These are phyloP conservation scores for Eucommia ulmoides DNA, from an alignment of 257 asterid genomes.

Conservation along the genomic window DNA sequence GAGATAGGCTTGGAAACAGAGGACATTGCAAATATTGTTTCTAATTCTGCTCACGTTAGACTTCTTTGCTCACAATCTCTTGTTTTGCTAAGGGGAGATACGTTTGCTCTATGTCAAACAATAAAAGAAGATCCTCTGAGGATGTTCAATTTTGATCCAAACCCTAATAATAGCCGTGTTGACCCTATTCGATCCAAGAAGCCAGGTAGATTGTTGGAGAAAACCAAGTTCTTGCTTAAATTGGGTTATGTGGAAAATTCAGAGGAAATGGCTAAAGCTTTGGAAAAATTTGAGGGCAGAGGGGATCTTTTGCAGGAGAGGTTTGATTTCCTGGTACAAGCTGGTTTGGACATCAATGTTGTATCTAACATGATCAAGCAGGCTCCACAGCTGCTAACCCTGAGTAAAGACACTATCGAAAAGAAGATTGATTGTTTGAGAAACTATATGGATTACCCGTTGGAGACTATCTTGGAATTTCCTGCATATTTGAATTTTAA, in stretches of 20 bases:
- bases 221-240: slow-evolving; percentile 41
- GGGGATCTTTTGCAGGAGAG: slow-evolving; percentile 63
- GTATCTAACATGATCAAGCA: slow-evolving; percentile 31
- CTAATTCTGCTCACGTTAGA: slow-evolving; percentile 27
- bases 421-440: slow-evolving; percentile 39
- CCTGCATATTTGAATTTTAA: slow-evolving; percentile 40
- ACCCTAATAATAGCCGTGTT: slow-evolving; percentile 27
- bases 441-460: slow-evolving; percentile 35
- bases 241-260: slow-evolving; percentile 54
- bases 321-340: slow-evolving; percentile 40
- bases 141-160: slow-evolving; percentile 38
- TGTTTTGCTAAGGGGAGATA: slow-evolving; percentile 35
- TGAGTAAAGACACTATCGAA: slow-evolving; percentile 32
- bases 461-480: slow-evolving; percentile 28
- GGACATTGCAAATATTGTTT: slow-evolving; percentile 26
- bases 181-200: slow-evolving; percentile 13
- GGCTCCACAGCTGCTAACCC: slow-evolving; percentile 50
- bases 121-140: slow-evolving; percentile 42
- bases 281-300: slow-evolving; percentile 37
- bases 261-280: slow-evolving; percentile 39
- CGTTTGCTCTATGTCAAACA: slow-evolving; percentile 34
- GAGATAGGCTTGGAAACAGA: too few species aligned
- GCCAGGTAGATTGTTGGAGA: slow-evolving; percentile 17
- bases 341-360: slow-evolving; percentile 36
- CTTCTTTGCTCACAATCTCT: slow-evolving; percentile 38